These are phyloP conservation scores for Penicillium psychrofluorescens DNA, from an alignment of 495 filamentous ascomycete genomes.

Conservation along the genomic window DNA sequence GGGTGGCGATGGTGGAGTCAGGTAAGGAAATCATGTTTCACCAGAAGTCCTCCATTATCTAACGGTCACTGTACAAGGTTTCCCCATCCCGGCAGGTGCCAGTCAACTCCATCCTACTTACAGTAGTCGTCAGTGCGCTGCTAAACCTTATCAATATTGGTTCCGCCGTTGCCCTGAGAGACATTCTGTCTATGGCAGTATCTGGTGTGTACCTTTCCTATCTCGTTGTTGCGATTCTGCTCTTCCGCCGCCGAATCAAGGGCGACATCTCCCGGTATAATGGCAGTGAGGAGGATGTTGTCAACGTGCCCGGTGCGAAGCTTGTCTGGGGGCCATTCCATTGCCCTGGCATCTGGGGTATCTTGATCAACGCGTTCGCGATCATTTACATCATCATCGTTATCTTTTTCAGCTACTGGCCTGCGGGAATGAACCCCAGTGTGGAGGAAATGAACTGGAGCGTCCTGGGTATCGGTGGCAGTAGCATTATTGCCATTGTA, in stretches of 20 bases:
- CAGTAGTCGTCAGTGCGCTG: conserved; percentile 17
- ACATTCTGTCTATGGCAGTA: conserved; percentile 34
- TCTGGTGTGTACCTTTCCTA: conserved; percentile 33
- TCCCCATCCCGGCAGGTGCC: conserved; percentile 4
- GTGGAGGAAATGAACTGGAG: conserved; percentile 40
- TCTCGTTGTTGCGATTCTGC: conserved; percentile 27
- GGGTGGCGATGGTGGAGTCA: conserved; percentile 38
- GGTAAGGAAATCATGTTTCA: not conserved
- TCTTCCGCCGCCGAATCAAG: conserved; percentile 34
- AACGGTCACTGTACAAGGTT: too few relatives aligned
- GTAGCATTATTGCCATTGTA: conserved; percentile 22
- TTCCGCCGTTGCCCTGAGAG: conserved; percentile 32
- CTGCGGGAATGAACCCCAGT: conserved; percentile 23
- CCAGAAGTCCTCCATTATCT: too few relatives aligned
- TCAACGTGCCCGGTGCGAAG: conserved; percentile 16
- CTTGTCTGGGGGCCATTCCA: conserved; percentile 44
- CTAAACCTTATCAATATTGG: conserved; percentile 38
- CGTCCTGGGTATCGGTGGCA: conserved; percentile 29
- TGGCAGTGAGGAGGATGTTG: conserved; percentile 5
- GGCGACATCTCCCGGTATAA: conserved; percentile 10
- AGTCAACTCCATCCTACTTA: conserved; percentile 22
- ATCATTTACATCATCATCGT: conserved; percentile 28
- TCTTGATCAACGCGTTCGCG: conserved; percentile 34
- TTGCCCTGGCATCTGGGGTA: conserved; percentile 36
- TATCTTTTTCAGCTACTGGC: conserved; percentile 39